Percentiles rank a stretch among this genome's conserved stretches.
Conservation (phyloP, 305 asterid genomes). For the Vinca major region DNA sequence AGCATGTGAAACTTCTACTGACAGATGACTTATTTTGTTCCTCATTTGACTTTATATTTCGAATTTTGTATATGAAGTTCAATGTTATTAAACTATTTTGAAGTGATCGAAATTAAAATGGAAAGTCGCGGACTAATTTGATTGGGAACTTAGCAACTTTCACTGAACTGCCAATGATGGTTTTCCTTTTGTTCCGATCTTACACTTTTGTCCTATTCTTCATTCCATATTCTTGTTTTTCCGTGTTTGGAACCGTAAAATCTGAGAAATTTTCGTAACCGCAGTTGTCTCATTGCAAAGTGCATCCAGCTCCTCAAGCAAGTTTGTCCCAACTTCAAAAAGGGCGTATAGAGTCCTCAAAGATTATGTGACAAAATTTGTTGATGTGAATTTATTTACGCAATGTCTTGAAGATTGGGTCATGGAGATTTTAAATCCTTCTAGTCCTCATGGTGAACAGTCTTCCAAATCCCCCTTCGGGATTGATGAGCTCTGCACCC, state of each 20-base stretch:
- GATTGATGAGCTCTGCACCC: constrained; percentile 45
- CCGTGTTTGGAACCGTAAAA: background rate
- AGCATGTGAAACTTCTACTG: background rate
- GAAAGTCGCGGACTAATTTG: background rate
- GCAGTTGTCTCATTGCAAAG: constrained; percentile 39
- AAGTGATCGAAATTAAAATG: background rate
- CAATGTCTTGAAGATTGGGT: constrained; percentile 62
- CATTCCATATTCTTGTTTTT: background rate
- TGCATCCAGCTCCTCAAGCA: constrained; percentile 42
- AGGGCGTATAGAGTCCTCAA: constrained; percentile 51
- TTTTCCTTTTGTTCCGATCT: background rate
- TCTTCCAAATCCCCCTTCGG: constrained; percentile 46
- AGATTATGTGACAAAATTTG: constrained; percentile 46
- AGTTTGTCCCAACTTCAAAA: constrained; percentile 51
- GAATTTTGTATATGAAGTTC: background rate
- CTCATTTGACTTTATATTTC: background rate
- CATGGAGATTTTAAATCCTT: constrained; percentile 27
- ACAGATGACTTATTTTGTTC: background rate
- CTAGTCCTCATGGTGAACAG: constrained; percentile 18
- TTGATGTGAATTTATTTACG: constrained; percentile 39
- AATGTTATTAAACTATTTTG: background rate
- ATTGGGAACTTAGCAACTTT: background rate
- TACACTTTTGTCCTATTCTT: background rate
- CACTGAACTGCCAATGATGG: background rate
- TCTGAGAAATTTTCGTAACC: background rate